Conservation (phyloP, 345 rosid genomes). For the Gossypium rotundifolium region DNA sequence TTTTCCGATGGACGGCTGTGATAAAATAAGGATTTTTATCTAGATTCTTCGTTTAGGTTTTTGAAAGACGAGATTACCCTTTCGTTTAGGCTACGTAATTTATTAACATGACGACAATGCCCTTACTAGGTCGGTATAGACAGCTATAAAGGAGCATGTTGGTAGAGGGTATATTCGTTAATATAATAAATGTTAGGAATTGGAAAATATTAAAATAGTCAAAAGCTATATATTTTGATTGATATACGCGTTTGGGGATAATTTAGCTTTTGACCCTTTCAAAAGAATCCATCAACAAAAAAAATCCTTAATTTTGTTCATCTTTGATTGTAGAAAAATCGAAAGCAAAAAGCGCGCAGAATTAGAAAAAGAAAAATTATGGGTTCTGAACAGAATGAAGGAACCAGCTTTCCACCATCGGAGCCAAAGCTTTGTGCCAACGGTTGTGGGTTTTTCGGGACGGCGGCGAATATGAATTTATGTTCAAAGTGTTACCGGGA, state of each 20-base stretch:
- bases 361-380: constrained; percentile 20
- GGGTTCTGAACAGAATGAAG: constrained; percentile 78
- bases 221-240: constrained; percentile 5
- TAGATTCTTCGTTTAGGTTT: not conserved
- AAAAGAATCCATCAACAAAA: not conserved
- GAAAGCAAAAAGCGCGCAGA: not conserved
- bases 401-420: constrained; percentile 62
- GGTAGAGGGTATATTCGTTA: not conserved
- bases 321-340: constrained; percentile 1
- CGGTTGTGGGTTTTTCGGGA: constrained; percentile 82
- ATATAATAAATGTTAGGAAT: not conserved
- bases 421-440: constrained; percentile 69
- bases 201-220: not conserved
- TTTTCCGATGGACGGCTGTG: not conserved
- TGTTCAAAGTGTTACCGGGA: constrained; percentile 82
- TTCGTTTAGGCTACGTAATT: not conserved
- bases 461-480: constrained; percentile 70
- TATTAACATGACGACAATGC: not conserved
- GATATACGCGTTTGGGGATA: not conserved
- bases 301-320: not conserved
- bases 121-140: not conserved
- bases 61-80: constrained; percentile 1
- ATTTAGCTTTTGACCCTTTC: not conserved
- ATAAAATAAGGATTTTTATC: not conserved
- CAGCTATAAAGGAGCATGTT: not conserved